phyloP scores from a whole-genome alignment of 176 grass and related monocot species.

The Stipa capillata region DNA sequence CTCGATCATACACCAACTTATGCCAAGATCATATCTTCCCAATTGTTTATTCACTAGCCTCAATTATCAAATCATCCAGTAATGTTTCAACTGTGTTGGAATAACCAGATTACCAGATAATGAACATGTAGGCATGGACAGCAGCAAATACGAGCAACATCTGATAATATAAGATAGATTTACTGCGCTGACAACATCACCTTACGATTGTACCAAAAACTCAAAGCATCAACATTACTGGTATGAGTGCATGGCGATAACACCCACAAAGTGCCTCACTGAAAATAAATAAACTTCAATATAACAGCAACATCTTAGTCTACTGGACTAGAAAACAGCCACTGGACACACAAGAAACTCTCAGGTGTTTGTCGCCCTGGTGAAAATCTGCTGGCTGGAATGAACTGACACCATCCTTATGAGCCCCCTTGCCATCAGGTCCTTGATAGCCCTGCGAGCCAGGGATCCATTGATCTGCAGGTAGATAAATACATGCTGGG shows the following conservation, averaged over 20 bases:
- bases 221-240: constrained; percentile 9
- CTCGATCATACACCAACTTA: too few species aligned
- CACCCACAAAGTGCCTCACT: background rate
- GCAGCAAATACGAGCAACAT: background rate
- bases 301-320: background rate
- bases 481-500: background rate
- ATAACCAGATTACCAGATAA: too few species aligned
- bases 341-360: background rate
- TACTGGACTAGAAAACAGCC: background rate
- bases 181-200: background rate
- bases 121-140: background rate
- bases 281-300: background rate
- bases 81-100: too few species aligned
- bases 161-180: background rate
- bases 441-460: constrained; percentile 49
- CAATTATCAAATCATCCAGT: too few species aligned
- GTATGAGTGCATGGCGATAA: background rate
- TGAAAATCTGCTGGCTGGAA: constrained; percentile 55
- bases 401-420: constrained; percentile 45
- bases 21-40: too few species aligned
- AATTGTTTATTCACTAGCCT: too few species aligned
- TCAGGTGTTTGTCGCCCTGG: constrained; percentile 53
- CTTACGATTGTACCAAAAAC: background rate
- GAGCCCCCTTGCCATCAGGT: constrained; percentile 30
- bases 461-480: constrained; percentile 40